A percentile compares a stretch with the other conserved stretches of the same genome.
phyloP scores from a whole-genome alignment of 768 basidiomycete genomes.

The Lentinula guzmanii region DNA sequence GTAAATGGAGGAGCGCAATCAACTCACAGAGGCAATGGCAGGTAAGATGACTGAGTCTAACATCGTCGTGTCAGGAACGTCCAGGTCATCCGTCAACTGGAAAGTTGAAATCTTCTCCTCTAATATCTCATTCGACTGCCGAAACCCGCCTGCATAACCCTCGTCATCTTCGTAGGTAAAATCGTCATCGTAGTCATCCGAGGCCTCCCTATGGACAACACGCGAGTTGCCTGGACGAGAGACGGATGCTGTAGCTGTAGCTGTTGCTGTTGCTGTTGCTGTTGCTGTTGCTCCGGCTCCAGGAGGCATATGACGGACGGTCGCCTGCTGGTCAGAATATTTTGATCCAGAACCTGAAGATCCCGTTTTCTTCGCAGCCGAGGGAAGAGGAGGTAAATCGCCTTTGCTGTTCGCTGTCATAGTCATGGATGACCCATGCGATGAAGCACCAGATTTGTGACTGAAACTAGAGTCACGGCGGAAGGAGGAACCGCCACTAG shows the following conservation, averaged over 20 bases:
- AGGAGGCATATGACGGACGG: constrained; percentile 54
- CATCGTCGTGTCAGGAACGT: constrained; percentile 82
- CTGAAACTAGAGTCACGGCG: constrained; percentile 14
- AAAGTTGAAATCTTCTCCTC: constrained; percentile 43
- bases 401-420: constrained; percentile 34
- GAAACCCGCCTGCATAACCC: constrained; percentile 45
- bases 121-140: constrained; percentile 36
- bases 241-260: constrained; percentile 14
- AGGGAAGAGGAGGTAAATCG: constrained; percentile 58
- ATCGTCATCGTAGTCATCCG: constrained; percentile 61
- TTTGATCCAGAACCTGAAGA: constrained; percentile 18
- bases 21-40: constrained; percentile 87
- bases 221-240: constrained; percentile 21
- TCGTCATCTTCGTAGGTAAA: constrained; percentile 37
- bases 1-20: constrained; percentile 4
- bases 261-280: constrained; percentile 6
- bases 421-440: constrained; percentile 37
- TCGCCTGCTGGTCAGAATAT: constrained; percentile 54
- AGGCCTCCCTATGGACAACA: constrained; percentile 37
- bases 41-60: constrained; percentile 93
- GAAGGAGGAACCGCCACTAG: constrained; percentile 17
- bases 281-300: constrained; percentile 19
- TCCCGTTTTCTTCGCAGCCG: constrained; percentile 16
- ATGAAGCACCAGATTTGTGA: constrained; percentile 11
- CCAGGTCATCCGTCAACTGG: constrained; percentile 36